Evolutionary conservation across 257 asterid genomes (phyloP).

Genomic region (Fraxinus quadrangulata): DNA sequence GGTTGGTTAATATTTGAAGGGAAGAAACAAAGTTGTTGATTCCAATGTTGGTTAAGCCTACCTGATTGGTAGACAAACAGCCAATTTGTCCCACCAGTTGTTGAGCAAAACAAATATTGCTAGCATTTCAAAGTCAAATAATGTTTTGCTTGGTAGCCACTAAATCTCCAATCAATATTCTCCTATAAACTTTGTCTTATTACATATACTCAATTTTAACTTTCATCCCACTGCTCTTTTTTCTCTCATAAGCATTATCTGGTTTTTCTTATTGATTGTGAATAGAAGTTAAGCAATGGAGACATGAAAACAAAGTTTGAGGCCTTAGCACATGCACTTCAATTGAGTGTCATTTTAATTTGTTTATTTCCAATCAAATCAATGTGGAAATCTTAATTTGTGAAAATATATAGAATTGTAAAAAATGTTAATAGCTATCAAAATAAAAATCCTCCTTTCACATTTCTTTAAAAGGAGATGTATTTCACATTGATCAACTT

Average conservation of each 20-base stretch:
- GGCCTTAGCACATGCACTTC: slow-evolving; percentile 43
- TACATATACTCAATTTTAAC: not conserved
- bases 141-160: slow-evolving; percentile 18
- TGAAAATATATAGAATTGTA: too few species aligned
- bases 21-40: slow-evolving; percentile 5
- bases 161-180: not conserved
- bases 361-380: not conserved
- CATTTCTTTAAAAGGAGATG: too few species aligned
- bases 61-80: slow-evolving; percentile 1
- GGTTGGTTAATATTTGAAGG: not conserved
- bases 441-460: too few species aligned
- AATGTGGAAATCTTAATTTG: too few species aligned
- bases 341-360: slow-evolving; percentile 11
- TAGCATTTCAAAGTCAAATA: slow-evolving; percentile 6
- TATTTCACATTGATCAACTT: too few species aligned
- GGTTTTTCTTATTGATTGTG: slow-evolving; percentile 1
- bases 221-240: not conserved
- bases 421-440: too few species aligned
- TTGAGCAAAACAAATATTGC: not conserved
- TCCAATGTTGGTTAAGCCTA: not conserved
- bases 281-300: slow-evolving; percentile 22
- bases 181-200: not conserved
- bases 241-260: not conserved
- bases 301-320: slow-evolving; percentile 41
- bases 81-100: not conserved